Evolutionary conservation across 768 basidiomycete genomes (phyloP).

Genomic region (Pleurotus sapidus): DNA sequence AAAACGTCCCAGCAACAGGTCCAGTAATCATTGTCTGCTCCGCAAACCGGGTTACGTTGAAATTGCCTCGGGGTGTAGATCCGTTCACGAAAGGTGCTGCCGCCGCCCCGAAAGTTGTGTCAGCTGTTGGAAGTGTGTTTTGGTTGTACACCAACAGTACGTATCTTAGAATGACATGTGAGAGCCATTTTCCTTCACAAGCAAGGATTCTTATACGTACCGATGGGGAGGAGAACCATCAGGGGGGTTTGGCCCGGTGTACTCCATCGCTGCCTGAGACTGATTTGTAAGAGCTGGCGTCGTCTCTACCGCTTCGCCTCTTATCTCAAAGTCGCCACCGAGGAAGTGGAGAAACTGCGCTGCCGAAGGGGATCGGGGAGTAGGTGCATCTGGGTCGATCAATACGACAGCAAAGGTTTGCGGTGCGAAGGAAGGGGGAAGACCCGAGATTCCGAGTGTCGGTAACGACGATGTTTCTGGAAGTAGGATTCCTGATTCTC

Average conservation of each 20-base stretch:
- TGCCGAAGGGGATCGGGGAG: slow-evolving; percentile 31
- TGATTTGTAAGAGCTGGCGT: slow-evolving; percentile 27
- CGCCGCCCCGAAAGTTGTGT: slow-evolving; percentile 26
- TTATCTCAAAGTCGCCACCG: slow-evolving; percentile 33
- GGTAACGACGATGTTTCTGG: slow-evolving; percentile 33
- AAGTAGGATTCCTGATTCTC: background rate
- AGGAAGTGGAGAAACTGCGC: slow-evolving; percentile 40
- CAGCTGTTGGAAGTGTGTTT: slow-evolving; percentile 7
- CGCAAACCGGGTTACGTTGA: slow-evolving; percentile 37
- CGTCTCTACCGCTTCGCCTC: slow-evolving; percentile 11
- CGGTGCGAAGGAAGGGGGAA: slow-evolving; percentile 19
- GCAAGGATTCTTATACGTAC: slow-evolving; percentile 18
- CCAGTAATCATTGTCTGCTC: slow-evolving; percentile 25
- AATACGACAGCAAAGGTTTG: slow-evolving; percentile 34
- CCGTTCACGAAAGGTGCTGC: slow-evolving; percentile 29
- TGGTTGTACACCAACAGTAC: slow-evolving; percentile 31
- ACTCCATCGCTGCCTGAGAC: slow-evolving; percentile 37
- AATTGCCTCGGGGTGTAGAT: slow-evolving; percentile 31
- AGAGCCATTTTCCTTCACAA: too few relatives aligned
- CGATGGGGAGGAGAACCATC: slow-evolving; percentile 41
- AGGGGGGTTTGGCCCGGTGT: slow-evolving; percentile 35
- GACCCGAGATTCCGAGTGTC: slow-evolving; percentile 23
- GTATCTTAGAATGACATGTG: slow-evolving; percentile 21
- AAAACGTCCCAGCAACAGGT: slow-evolving; percentile 42
- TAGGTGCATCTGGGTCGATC: slow-evolving; percentile 43